A percentile compares a stretch with the other conserved stretches of the same genome.
These are phyloP conservation scores for Trypanosoma platydactyli DNA, from an alignment of 208 protist genomes.

Conservation along the genomic window DNA sequence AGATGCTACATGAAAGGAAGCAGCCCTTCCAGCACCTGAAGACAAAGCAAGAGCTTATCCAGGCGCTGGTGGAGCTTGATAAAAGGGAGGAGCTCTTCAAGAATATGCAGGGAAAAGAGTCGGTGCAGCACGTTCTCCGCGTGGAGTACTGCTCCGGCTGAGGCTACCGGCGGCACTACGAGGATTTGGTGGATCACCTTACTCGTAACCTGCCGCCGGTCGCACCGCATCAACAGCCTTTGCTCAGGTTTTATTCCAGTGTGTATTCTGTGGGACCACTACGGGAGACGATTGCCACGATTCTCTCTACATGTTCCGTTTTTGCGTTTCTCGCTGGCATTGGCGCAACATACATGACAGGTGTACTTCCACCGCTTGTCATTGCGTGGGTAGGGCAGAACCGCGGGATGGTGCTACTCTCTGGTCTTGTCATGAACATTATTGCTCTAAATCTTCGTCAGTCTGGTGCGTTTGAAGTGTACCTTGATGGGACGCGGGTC, in stretches of 20 bases:
- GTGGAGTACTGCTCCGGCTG: slow-evolving; percentile 76
- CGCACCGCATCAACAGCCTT: slow-evolving; percentile 34
- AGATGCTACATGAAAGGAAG: slow-evolving; percentile 58
- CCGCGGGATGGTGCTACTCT: slow-evolving; percentile 46
- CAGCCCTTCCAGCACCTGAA: slow-evolving; percentile 19
- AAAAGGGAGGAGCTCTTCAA: slow-evolving; percentile 33
- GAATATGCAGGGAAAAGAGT: slow-evolving; percentile 27
- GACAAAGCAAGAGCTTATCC: slow-evolving; percentile 41
- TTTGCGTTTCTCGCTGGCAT: slow-evolving; percentile 38
- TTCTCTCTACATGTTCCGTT: slow-evolving; percentile 44
- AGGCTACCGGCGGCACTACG: slow-evolving; percentile 82
- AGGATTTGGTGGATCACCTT: slow-evolving; percentile 51
- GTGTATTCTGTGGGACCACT: slow-evolving; percentile 52
- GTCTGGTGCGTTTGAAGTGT: slow-evolving; percentile 76
- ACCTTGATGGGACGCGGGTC: slow-evolving; percentile 56
- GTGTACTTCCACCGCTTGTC: slow-evolving; percentile 38
- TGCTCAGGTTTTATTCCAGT: slow-evolving; percentile 40
- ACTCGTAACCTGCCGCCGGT: slow-evolving; percentile 26
- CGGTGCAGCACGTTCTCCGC: slow-evolving; percentile 17
- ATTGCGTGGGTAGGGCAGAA: slow-evolving; percentile 36
- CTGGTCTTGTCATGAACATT: slow-evolving; percentile 63
- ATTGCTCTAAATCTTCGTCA: slow-evolving; percentile 40
- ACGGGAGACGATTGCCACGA: slow-evolving; percentile 31
- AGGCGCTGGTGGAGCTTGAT: slow-evolving; percentile 38
- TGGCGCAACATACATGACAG: slow-evolving; percentile 30